A percentile compares a stretch with the other conserved stretches of the same genome.
Evolutionary conservation across 2,329 filamentous ascomycete genomes (phyloP).

Genomic region (Aureobasidium melanogenum): DNA sequence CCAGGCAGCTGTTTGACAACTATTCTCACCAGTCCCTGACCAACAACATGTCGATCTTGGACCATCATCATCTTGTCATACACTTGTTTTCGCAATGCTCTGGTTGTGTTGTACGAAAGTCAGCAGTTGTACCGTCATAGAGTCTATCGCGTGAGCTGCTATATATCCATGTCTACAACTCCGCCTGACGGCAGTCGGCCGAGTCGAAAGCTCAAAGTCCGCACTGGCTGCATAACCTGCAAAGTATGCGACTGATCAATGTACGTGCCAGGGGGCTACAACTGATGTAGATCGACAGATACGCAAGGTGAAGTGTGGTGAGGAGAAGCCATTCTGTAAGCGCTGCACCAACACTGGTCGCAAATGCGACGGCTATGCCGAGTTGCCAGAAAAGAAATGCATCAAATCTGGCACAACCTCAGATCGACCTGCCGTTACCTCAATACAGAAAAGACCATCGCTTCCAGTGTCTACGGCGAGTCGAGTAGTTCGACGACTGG

Average conservation of each 20-base stretch:
- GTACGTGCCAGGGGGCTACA: too few relatives aligned
- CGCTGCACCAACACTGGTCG: slow-evolving; percentile 48
- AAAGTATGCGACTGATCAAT: slow-evolving; percentile 32
- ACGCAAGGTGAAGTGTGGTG: slow-evolving; percentile 50
- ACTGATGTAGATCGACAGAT: slow-evolving; percentile 29
- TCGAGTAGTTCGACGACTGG: background rate
- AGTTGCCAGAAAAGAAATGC: background rate
- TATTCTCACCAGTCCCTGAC: background rate
- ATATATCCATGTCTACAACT: background rate
- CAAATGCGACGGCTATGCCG: slow-evolving; percentile 47
- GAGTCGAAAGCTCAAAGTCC: slow-evolving; percentile 7
- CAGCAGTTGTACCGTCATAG: background rate
- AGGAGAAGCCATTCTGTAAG: slow-evolving; percentile 44
- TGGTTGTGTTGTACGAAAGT: too few relatives aligned
- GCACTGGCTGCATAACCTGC: slow-evolving; percentile 47
- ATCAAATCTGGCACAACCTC: background rate
- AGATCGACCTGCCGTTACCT: background rate
- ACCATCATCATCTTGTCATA: background rate
- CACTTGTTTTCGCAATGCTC: background rate
- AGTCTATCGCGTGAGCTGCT: background rate
- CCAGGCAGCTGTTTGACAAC: background rate
- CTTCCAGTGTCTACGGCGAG: background rate
- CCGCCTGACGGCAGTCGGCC: background rate
- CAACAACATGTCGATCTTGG: background rate
- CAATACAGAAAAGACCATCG: background rate